These are phyloP conservation scores for Schrenkiella parvula DNA, from an alignment of 345 rosid genomes.

Conservation along the genomic window DNA sequence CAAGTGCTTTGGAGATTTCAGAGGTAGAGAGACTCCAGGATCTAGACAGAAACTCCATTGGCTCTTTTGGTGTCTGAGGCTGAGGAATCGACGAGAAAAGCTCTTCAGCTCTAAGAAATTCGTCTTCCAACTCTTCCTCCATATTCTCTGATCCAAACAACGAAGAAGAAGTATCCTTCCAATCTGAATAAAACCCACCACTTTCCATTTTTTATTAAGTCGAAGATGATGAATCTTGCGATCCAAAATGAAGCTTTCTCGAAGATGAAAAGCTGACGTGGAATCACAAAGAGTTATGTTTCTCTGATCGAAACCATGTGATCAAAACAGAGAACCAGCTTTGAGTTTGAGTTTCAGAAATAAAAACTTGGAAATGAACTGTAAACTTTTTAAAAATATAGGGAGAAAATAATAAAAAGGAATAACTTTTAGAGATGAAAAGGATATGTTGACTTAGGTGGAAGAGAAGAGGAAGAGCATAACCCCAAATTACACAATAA, in stretches of 20 bases:
- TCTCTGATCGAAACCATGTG: slow-evolving; percentile 28
- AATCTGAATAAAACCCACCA: slow-evolving; percentile 46
- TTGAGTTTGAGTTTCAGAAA: slow-evolving; percentile 20
- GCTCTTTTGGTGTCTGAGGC: slow-evolving; percentile 83
- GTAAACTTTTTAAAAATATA: not conserved
- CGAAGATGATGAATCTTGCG: not conserved
- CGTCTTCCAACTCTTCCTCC: slow-evolving; percentile 50
- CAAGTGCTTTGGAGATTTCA: slow-evolving; percentile 85
- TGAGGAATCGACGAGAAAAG: slow-evolving; percentile 56
- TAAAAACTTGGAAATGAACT: slow-evolving; percentile 19
- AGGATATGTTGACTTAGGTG: slow-evolving; percentile 33
- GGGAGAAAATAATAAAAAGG: not conserved
- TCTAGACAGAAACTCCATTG: slow-evolving; percentile 93
- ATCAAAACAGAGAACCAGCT: slow-evolving; percentile 29
- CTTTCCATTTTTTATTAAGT: slow-evolving; percentile 42
- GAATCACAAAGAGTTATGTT: slow-evolving; percentile 24
- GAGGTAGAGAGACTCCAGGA: slow-evolving; percentile 92
- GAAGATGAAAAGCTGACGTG: slow-evolving; percentile 14
- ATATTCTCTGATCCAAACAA: slow-evolving; percentile 41
- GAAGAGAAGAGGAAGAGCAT: slow-evolving; percentile 37
- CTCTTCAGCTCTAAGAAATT: slow-evolving; percentile 23
- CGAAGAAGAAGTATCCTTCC: slow-evolving; percentile 41
- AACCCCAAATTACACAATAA: slow-evolving; percentile 15
- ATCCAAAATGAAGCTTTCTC: not conserved
- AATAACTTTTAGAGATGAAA: slow-evolving; percentile 20